These are phyloP conservation scores for Fusarium staphyleae DNA, from an alignment of 2,329 filamentous ascomycete species.

Conservation along the genomic window DNA sequence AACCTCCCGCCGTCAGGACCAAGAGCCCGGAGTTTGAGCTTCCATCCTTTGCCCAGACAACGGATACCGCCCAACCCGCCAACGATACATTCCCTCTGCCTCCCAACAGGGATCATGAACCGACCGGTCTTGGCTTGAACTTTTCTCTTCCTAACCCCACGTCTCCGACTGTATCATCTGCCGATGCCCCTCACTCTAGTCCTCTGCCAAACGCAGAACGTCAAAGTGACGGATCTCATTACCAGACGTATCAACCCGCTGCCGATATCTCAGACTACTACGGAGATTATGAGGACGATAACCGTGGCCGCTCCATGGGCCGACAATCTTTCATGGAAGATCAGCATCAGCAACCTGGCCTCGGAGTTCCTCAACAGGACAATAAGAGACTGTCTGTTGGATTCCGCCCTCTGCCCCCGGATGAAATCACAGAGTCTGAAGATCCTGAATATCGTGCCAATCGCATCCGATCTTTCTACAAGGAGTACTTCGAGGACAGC, in stretches of 20 bases:
- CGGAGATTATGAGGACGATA: slow-evolving; percentile 43
- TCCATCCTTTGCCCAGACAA: slow-evolving; percentile 27
- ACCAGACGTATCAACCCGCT: slow-evolving; percentile 38
- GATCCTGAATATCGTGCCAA: slow-evolving; percentile 95
- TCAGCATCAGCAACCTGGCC: slow-evolving; percentile 44
- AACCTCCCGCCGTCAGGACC: slow-evolving; percentile 42
- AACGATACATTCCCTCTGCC: slow-evolving; percentile 38
- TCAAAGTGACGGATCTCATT: slow-evolving; percentile 32
- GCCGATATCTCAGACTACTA: slow-evolving; percentile 46
- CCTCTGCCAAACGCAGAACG: slow-evolving; percentile 29
- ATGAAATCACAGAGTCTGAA: slow-evolving; percentile 79
- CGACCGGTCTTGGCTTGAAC: slow-evolving; percentile 46
- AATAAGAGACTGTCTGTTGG: slow-evolving; percentile 70
- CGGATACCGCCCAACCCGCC: slow-evolving; percentile 19
- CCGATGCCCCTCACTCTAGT: slow-evolving; percentile 30
- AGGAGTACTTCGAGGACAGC: slow-evolving; percentile 96
- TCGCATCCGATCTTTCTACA: slow-evolving; percentile 98
- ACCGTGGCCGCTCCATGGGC: slow-evolving; percentile 48
- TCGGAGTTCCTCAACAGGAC: slow-evolving; percentile 63
- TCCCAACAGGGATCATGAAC: slow-evolving; percentile 40
- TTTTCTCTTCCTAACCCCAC: slow-evolving; percentile 46
- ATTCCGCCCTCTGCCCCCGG: slow-evolving; percentile 85
- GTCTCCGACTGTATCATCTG: slow-evolving; percentile 33
- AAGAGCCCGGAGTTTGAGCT: slow-evolving; percentile 42
- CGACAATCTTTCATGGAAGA: slow-evolving; percentile 38